Evolutionary conservation across 1,284 basidiomycete genomes (phyloP), one percentile per base, ranked within the genome.

Genomic region (Fomitiporia mediterranea): DNA sequence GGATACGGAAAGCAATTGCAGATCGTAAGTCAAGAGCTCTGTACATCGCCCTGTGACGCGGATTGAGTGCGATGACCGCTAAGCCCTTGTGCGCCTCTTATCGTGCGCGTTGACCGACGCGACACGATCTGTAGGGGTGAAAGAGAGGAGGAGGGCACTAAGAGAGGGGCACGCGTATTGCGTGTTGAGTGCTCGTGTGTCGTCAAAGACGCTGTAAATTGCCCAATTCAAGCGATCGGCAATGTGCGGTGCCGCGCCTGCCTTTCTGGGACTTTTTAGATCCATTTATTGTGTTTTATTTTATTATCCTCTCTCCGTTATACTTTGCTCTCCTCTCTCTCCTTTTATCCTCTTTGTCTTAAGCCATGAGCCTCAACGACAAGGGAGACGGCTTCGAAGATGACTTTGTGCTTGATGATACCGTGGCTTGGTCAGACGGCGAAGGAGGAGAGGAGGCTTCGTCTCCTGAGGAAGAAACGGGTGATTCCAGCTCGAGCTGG

Each of bases 311-410:
- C n/a, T n/a, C n/a, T n/a, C n/a, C n/a, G n/a, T n/a, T n/a, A n/a
- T n/a, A n/a, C n/a, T n/a, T n/a, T n/a, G n/a, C n/a, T n/a, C n/a
- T n/a, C n/a, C n/a, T n/a, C n/a, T 9, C 42, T 27, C 42, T 21
- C 2, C 8, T n/a, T 19, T 42, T 9, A 42, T n/a, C n/a, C 8
- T 19, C 3, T 19, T 23, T 23, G 4, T 23, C 17, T 43, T 43
- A 43, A 43, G 42, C 42, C 21, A 43, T 43, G 23, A 17, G 23
- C 23, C 25, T 21, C 32, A 17, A 37, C 49, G 32, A 23, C 19
- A 39, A 73, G 54, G 86, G 85, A 42, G 91, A 93, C 74, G 87
- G 88, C 71, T 76, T 92, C 17, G 86, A 86, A 42, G 89, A 92
- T 65, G 87, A 91, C 64, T 89, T 88, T 66, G 73, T 87, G 39